These are phyloP conservation scores for Trichoderma polysporum DNA, from an alignment of 2,329 filamentous ascomycete species.

Conservation along the genomic window DNA sequence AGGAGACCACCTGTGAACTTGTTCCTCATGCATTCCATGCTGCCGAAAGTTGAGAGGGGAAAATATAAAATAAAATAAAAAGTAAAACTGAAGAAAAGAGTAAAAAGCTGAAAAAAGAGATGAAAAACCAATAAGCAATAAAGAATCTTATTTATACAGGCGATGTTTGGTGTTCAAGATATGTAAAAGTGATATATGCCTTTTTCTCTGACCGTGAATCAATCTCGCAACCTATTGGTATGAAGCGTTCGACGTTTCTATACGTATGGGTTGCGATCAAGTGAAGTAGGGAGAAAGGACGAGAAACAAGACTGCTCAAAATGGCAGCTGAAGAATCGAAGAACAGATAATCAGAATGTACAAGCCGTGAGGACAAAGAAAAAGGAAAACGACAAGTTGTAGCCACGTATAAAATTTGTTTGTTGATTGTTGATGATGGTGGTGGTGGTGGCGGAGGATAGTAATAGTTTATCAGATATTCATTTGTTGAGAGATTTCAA, in stretches of 20 bases:
- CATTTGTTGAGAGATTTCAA: conserved; percentile 37
- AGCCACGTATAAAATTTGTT: conserved; percentile 27
- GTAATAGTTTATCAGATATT: conserved; percentile 42
- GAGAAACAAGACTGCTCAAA: conserved; percentile 23
- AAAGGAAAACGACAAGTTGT: conserved; percentile 29
- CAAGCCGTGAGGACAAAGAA: conserved; percentile 37
- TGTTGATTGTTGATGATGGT: conserved; percentile 14
- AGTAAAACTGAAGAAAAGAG: conserved; percentile 25
- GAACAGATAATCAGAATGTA: conserved; percentile 35
- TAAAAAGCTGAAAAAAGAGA: conserved; percentile 5
- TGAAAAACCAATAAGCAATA: conserved; percentile 4
- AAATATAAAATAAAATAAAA: conserved; percentile 16
- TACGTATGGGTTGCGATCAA: neutral
- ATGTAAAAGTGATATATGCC: conserved; percentile 23
- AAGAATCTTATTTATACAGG: conserved; percentile 33
- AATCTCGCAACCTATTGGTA: conserved; percentile 6
- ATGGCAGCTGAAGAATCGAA: conserved; percentile 21
- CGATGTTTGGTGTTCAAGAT: conserved; percentile 8
- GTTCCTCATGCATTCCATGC: conserved; percentile 83
- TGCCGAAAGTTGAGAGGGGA: conserved; percentile 25
- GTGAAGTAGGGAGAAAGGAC: neutral
- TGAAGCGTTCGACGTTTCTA: conserved; percentile 19
- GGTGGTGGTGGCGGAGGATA: conserved; percentile 30
- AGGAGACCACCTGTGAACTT: conserved; percentile 76
- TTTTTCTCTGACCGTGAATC: conserved; percentile 16